These are phyloP conservation scores for Trichophyton schoenleinii DNA, from an alignment of 2,329 filamentous ascomycete genomes.

Conservation along the genomic window DNA sequence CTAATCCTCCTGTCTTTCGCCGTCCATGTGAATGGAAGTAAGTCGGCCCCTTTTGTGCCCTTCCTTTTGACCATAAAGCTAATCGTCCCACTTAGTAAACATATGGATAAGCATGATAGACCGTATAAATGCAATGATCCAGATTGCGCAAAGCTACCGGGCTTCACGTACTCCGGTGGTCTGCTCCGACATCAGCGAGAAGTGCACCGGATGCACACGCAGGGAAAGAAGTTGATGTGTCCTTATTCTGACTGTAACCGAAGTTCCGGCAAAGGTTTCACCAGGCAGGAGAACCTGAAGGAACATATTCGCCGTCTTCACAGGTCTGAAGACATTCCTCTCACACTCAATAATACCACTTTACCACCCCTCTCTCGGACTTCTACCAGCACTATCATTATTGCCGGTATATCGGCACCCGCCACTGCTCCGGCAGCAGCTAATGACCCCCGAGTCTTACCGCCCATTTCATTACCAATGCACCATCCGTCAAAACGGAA, in stretches of 20 bases:
- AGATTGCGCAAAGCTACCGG: conserved; percentile 82
- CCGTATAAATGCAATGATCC: conserved; percentile 74
- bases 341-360: background rate
- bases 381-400: background rate
- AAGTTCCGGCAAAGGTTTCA: conserved; percentile 77
- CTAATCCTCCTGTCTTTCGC: conserved; percentile 53
- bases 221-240: conserved; percentile 79
- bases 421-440: background rate
- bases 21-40: conserved; percentile 92
- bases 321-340: conserved; percentile 29
- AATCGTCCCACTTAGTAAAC: conserved; percentile 51
- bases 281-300: conserved; percentile 82
- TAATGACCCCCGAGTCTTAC: background rate
- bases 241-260: conserved; percentile 80
- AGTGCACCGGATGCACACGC: conserved; percentile 81
- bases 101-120: conserved; percentile 96
- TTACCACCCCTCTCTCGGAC: background rate
- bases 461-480: background rate
- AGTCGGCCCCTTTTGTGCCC: conserved; percentile 30
- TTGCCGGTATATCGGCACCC: background rate
- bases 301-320: conserved; percentile 91
- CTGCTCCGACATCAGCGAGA: conserved; percentile 82
- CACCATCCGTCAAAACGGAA: conserved; percentile 22
- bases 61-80: background rate
- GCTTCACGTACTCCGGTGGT: conserved; percentile 90